These are phyloP conservation scores for Gentiana straminea DNA, from an alignment of 257 asterid genomes.

Conservation along the genomic window DNA sequence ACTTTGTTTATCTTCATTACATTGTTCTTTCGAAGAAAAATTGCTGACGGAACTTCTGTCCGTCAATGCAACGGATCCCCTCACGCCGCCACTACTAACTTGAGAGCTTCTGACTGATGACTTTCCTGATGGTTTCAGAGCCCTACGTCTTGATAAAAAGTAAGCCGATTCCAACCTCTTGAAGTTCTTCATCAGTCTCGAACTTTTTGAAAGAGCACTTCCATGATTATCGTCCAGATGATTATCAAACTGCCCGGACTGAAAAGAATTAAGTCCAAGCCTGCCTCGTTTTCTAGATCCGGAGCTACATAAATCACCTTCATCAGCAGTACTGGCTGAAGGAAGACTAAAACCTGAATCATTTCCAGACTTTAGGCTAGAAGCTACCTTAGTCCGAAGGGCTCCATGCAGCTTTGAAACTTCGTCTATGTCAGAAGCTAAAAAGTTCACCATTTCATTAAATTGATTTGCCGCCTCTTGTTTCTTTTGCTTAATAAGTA, in stretches of 20 bases:
- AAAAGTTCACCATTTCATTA: constrained; percentile 48
- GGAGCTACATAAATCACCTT: constrained; percentile 47
- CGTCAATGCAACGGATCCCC: constrained; percentile 39
- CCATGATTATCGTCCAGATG: constrained; percentile 30
- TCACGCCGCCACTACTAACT: constrained; percentile 32
- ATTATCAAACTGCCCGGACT: constrained; percentile 24
- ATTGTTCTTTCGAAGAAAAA: constrained; percentile 40
- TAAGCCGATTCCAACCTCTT: constrained; percentile 75
- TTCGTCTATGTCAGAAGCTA: constrained; percentile 77
- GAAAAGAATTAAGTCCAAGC: constrained; percentile 26
- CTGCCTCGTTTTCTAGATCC: constrained; percentile 67
- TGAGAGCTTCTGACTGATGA: constrained; percentile 37
- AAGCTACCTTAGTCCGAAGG: constrained; percentile 37
- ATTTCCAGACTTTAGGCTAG: constrained; percentile 30
- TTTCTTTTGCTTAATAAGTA: constrained; percentile 62
- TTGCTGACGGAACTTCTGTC: constrained; percentile 77
- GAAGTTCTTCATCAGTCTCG: constrained; percentile 78
- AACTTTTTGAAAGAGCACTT: constrained; percentile 35
- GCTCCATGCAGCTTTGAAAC: constrained; percentile 48
- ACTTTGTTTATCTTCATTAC: constrained; percentile 34
- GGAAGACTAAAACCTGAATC: constrained; percentile 25
- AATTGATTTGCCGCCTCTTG: constrained; percentile 58
- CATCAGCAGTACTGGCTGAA: constrained; percentile 24
- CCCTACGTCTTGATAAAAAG: constrained; percentile 49
- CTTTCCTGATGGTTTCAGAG: constrained; percentile 29